A percentile compares a stretch with the other conserved stretches of the same genome.
Evolutionary conservation across 2,329 filamentous ascomycete species (phyloP).

Genomic region (Thermothelomyces thermophilus): DNA sequence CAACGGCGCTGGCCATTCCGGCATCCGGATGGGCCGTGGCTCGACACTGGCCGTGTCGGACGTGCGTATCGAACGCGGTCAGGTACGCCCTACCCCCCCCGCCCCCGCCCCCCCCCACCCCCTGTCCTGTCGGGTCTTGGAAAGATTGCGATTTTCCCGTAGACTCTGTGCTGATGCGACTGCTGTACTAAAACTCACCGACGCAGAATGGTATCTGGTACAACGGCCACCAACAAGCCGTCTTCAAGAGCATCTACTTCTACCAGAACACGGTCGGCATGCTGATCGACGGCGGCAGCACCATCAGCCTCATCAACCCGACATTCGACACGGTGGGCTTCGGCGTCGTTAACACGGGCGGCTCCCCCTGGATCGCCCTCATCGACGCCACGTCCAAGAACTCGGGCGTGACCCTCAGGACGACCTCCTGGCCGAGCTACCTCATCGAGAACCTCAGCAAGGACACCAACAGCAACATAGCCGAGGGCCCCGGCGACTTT

Average conservation of each 20-base stretch:
- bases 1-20: conserved; percentile 35
- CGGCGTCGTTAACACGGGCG: conserved; percentile 33
- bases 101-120: no score
- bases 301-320: conserved; percentile 35
- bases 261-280: conserved; percentile 37
- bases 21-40: conserved; percentile 36
- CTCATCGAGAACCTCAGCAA: conserved; percentile 39
- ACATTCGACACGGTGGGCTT: conserved; percentile 37
- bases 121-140: no score
- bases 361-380: conserved; percentile 36
- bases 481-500: conserved; percentile 29
- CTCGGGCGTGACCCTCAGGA: conserved; percentile 36
- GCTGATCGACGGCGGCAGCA: conserved; percentile 33
- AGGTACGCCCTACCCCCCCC: no score
- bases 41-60: conserved; percentile 38
- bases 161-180: neutral
- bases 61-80: conserved; percentile 36
- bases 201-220: conserved; percentile 37
- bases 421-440: conserved; percentile 35
- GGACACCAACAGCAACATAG: conserved; percentile 34
- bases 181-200: neutral
- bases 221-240: conserved; percentile 38
- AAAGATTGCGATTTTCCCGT: neutral
- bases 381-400: conserved; percentile 37
- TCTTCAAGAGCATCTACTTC: conserved; percentile 40